Percentiles rank a stretch among this genome's conserved stretches.
Evolutionary conservation across 257 asterid species (phyloP).

Genomic region (Scutellaria minor): DNA sequence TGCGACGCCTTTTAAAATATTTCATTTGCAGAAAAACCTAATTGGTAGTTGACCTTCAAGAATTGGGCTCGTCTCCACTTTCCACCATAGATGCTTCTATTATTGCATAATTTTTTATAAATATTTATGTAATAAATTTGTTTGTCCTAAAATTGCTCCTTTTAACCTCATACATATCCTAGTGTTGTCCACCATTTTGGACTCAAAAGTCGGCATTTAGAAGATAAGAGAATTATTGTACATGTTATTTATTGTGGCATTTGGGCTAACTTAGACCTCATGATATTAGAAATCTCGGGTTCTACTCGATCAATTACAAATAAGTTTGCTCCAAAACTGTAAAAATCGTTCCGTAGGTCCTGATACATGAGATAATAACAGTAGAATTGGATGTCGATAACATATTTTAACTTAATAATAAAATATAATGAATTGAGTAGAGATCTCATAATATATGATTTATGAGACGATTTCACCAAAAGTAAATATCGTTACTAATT

Average conservation of each 20-base stretch:
- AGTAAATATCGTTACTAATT: too few relatives aligned
- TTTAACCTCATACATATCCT: not conserved
- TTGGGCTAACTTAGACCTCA: not conserved
- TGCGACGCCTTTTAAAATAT: not conserved
- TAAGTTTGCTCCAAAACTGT: too few relatives aligned
- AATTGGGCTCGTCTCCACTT: conserved; percentile 44
- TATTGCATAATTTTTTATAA: not conserved
- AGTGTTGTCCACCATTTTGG: conserved; percentile 14
- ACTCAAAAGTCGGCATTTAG: not conserved
- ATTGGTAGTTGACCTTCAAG: conserved; percentile 41
- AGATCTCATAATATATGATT: too few relatives aligned
- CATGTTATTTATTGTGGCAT: not conserved
- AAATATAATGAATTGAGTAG: too few relatives aligned
- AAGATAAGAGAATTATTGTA: not conserved
- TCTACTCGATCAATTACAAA: too few relatives aligned
- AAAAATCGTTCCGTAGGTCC: too few relatives aligned
- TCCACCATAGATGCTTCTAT: conserved; percentile 37
- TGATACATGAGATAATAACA: too few relatives aligned
- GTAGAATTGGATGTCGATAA: too few relatives aligned
- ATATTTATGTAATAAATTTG: not conserved
- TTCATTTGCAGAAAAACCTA: conserved; percentile 47
- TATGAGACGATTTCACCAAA: too few relatives aligned
- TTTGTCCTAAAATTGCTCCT: not conserved
- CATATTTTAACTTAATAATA: not conserved
- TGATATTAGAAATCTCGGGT: too few relatives aligned